Base-by-base conservation (phyloP, 1,284 basidiomycete species). In the Cutaneotrichosporon dermatis region DNA sequence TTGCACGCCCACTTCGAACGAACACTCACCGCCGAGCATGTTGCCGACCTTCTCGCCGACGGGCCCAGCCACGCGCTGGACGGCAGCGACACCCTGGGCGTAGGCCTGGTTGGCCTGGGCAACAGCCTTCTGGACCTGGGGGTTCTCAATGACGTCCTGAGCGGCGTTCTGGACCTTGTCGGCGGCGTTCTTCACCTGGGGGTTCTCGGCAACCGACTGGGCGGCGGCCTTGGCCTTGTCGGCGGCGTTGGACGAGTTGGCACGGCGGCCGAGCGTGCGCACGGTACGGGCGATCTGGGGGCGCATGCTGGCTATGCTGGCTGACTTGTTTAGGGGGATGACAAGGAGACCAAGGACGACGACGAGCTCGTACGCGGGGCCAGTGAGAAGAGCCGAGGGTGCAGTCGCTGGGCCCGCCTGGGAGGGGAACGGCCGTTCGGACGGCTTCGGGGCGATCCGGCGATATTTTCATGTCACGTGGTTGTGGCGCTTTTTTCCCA, bases 21-120 rank as follows among this genome's bases (percentile, higher is more conserved):
- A 25, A 25, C 25, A 77, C 77, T 66, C 65, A 79, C 77, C 66
- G 58, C 77, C 77, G 36, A 77, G 69, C 60, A 72, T 63, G 54
- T 57, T 63, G 16, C 75, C 74, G 36, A 78, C 65, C 53, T 68
- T 67, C 56, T 77, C 74, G 15, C 76, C 77, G 15, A 78, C 64
- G 36, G 77, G 77, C 51, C 78, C 78, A 51, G 73, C 73, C 37
- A 76, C 71, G 51, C 69, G 63, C 69, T 71, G 70, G 51, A 75
- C 72, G 41, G 70, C 70, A 42, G 54, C 59, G 11, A 11, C n/a
- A 33, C 68, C 68, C 53, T 66, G 60, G 13, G 68, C 65, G 61
- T 70, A 67, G 33, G 46, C 55, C 16, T 33, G 35, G 41, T 57
- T 57, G 55, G 55, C 48, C 11, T 15, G 33, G 35, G 42, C 50